A percentile compares a stretch with the other conserved stretches of the same genome.
Conservation (phyloP, 108 stramenopile genomes). For the Conticribra weissflogii region DNA sequence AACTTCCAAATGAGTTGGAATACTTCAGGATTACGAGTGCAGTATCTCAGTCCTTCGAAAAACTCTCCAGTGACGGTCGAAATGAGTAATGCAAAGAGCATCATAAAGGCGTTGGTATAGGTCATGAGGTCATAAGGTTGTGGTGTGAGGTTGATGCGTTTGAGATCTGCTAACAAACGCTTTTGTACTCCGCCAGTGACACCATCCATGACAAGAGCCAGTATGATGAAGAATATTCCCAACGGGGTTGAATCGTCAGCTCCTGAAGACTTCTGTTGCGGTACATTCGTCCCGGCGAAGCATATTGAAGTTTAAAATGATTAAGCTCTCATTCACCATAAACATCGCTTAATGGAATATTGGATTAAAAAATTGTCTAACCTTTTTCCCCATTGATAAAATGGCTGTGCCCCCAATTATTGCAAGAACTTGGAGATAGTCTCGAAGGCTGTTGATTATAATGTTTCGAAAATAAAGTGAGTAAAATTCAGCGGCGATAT, state of each 20-base stretch:
- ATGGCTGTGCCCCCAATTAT: conserved; percentile 78
- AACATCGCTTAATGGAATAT: no score
- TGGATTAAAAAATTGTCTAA: conserved; percentile 17
- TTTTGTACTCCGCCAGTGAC: conserved; percentile 77
- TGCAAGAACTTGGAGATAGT: conserved; percentile 64
- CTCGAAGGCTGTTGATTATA: conserved; percentile 47
- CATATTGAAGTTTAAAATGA: no score
- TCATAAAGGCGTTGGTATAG: conserved; percentile 84
- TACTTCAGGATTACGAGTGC: conserved; percentile 60
- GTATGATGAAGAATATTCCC: conserved; percentile 64
- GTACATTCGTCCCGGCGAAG: background rate
- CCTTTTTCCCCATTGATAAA: conserved; percentile 70
- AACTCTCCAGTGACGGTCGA: conserved; percentile 63
- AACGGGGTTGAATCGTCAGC: conserved; percentile 38
- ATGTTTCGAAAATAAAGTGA: background rate
- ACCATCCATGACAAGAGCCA: conserved; percentile 71
- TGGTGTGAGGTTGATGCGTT: conserved; percentile 46
- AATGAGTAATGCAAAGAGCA: conserved; percentile 56
- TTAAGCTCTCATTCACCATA: no score
- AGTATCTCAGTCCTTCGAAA: conserved; percentile 52
- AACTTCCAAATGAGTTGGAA: conserved; percentile 68
- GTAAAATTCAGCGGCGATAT: background rate
- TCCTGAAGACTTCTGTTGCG: conserved; percentile 36
- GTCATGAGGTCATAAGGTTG: conserved; percentile 90
- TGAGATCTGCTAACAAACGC: conserved; percentile 60